Evolutionary conservation across 2,329 filamentous ascomycete species (phyloP), one percentile per base, ranked within the genome.

Genomic region (Eutypella sp.): DNA sequence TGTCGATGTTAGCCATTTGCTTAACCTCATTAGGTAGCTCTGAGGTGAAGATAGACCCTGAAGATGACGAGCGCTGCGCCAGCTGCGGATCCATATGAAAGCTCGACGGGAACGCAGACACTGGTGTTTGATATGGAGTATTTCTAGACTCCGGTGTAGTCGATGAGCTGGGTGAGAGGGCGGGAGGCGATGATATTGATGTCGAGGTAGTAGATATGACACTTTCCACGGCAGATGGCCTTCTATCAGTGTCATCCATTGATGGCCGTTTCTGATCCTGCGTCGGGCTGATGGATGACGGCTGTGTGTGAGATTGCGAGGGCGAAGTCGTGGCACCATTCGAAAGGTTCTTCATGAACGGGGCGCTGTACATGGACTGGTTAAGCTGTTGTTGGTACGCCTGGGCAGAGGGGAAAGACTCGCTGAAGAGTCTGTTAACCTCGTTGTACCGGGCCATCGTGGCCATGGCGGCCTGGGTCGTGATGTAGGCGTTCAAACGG

Each of bases 401-500:
- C 22, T 57, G 50, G 8, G 64, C 65, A 38, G 63, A 62, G 2
- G 73, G 73, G 29, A 78, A 78, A 2, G 67, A 66, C 39, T 72
- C 62, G 22, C 66, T 72, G 40, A 78, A 78, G 5, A 67, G 57
- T 33, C 63, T 63, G 49, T 77, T 73, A 42, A 78, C 65, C 40
- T 73, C 68, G 33, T 73, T 70, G 41, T 72, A 67, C 13, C 67
- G 66, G 1, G 71, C 59, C 45, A 72, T 60, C 22, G 65, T 63
- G 4, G 67, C 69, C 67, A 75, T 68, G 8, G 67, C 70, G 2
- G 71, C 58, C 8, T 67, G 63, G 46, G 69, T 73, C 0, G 64
- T 62, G 18, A 74, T 54, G 46, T 68, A 75, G 6, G 70, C 65
- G 31, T 79, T 78, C 3, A 87, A 67, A 34, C 79, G 72, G 23